These are phyloP conservation scores for Colletotrichum melonis DNA, from an alignment of 2,329 filamentous ascomycete genomes.

Conservation along the genomic window DNA sequence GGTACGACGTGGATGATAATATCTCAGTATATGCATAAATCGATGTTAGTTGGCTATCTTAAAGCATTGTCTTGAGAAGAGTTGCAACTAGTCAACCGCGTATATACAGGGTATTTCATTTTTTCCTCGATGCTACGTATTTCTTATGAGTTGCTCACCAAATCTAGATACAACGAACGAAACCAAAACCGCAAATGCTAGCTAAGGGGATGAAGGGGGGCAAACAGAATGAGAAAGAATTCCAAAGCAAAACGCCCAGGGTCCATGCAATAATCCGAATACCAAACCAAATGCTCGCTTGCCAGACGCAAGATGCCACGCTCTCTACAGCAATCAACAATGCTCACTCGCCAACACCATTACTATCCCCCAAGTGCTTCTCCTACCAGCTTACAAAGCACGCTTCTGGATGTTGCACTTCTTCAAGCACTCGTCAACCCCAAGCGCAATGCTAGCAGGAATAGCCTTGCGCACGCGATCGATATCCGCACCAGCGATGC, in stretches of 20 bases:
- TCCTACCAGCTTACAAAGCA: neutral
- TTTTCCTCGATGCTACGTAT: neutral
- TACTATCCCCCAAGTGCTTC: too few relatives aligned
- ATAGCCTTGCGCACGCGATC: conserved; percentile 55
- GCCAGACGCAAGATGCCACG: neutral
- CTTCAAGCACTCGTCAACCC: conserved; percentile 61
- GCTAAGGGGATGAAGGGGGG: neutral
- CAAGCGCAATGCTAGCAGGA: conserved; percentile 61
- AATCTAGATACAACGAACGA: neutral
- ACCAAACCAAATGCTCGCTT: neutral
- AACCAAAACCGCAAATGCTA: neutral
- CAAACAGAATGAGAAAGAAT: neutral
- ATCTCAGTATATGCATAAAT: too few relatives aligned
- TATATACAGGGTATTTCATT: neutral
- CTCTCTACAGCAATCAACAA: neutral
- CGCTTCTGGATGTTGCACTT: conserved; percentile 54
- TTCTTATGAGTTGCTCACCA: neutral
- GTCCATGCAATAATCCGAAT: neutral
- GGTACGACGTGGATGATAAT: neutral
- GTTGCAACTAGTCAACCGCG: neutral
- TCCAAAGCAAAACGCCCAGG: neutral
- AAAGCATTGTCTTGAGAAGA: neutral
- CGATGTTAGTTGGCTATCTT: too few relatives aligned
- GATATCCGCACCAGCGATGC: conserved; percentile 58
- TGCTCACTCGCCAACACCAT: too few relatives aligned